Percentiles rank a stretch among this genome's conserved stretches.
Evolutionary conservation across 2,329 filamentous ascomycete genomes (phyloP).

Genomic region (Drechslerella dactyloides): DNA sequence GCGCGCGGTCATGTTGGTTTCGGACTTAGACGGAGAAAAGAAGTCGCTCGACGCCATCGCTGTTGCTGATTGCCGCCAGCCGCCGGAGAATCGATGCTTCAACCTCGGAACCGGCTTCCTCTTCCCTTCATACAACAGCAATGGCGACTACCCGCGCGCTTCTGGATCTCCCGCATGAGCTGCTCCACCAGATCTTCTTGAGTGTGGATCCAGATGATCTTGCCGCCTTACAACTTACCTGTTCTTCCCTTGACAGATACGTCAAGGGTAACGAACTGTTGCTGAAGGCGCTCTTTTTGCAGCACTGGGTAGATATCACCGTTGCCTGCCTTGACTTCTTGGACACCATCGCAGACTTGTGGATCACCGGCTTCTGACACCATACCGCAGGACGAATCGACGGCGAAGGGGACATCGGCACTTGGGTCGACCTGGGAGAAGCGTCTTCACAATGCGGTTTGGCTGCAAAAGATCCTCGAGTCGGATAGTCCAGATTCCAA

Average conservation of each 20-base stretch:
- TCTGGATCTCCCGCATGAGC: constrained; percentile 66
- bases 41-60: not conserved
- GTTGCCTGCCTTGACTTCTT: constrained; percentile 45
- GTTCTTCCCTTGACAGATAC: constrained; percentile 64
- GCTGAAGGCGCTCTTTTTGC: constrained; percentile 69
- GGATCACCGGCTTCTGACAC: constrained; percentile 50
- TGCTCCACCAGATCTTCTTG: constrained; percentile 68
- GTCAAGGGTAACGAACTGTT: constrained; percentile 67
- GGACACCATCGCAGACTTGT: constrained; percentile 48
- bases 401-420: constrained; percentile 5
- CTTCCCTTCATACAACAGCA: not conserved
- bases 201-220: constrained; percentile 67
- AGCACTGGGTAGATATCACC: constrained; percentile 59
- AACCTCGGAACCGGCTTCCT: not conserved
- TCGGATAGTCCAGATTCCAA: constrained; percentile 59
- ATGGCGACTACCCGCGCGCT: constrained; percentile 2
- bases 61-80: not conserved
- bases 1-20: not conserved
- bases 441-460: constrained; percentile 57
- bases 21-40: not conserved
- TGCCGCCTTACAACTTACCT: constrained; percentile 63
- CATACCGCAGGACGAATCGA: constrained; percentile 49
- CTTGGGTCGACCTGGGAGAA: constrained; percentile 56
- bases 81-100: not conserved
- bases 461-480: constrained; percentile 60